Base-by-base conservation (phyloP, 108 stramenopile species). In the Fragilaria radians region DNA sequence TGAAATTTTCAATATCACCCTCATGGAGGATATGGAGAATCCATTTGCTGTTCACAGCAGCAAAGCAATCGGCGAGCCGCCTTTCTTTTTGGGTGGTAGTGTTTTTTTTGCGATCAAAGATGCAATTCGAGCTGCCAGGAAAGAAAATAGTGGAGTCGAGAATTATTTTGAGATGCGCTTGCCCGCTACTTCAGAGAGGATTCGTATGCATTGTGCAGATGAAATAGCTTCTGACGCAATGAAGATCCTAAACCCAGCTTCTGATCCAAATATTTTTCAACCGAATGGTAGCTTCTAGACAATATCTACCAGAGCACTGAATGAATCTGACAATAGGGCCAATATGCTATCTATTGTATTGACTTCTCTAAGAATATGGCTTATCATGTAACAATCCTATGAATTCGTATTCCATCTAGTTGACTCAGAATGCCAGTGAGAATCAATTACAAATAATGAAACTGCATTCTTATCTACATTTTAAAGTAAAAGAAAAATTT, bases 21-120 rank as follows among this genome's bases (percentile, higher is more conserved):
- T 97, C 1, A 58, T 94, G 68, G 80, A 92, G 51, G 77, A 90
- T 59, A 86, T 69, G 7, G 77, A 80, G 28, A 97, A 97, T 67
- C 84, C 88, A 5, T 85, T 94, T 54, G 94, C 94, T 18, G 94
- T 97, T 0, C 94, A 95, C 67, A 89, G 87, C 25, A 91, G 90
- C 59, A 97, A 97, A 71, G 96, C 95, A 0, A 71, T 97, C n/a
- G 96, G 96, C 0, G 96, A 97, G 56, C 96, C 96, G 0, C 96
- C 96, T 5, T 97, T 95, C 66, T 95, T 91, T 50, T 54, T 95
- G 51, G 96, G 92, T 3, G 59, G 80, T 14, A 78, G 80, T 45
- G 94, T 95, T 23, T 97, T 92, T 62, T 95, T 82, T 68, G 96
- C 96, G 14, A 95, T 95, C 70, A 93, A 91, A 62, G 94, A 95